Evolutionary conservation across 441 rosid species (phyloP), one percentile per base, ranked within the genome.

Genomic region (Aleurites moluccanus): DNA sequence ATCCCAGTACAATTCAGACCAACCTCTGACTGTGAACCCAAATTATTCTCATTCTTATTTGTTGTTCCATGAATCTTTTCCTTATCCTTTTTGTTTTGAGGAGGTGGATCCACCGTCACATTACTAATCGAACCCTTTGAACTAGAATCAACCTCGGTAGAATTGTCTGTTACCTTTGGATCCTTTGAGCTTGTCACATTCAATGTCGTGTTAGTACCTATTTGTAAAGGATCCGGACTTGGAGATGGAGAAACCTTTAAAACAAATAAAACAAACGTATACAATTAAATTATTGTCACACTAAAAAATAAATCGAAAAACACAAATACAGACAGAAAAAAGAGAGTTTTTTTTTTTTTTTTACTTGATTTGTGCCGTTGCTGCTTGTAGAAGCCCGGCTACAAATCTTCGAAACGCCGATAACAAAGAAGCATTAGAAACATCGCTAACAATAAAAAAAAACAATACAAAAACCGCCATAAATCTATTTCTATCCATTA

Each of bases 401-500:
- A 56, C 81, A 75, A 82, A 77, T 66, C 70, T 77, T 21, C 88
- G 85, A 78, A 75, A 42, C 40, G 38, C 68, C 62, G 69, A 76
- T 7, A 70, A 50, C 62, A 75, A 73, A 0, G 86, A 77, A 68
- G 88, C 90, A 72, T 74, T 52, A 77, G 90, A 88, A 75, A 72
- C 85, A 81, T 83, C 83, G 56, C 78, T 67, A 64, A 80, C 66
- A 57, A 85, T 40, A 55, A 86, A 66, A 55, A 86, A 66, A 73
- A 89, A 44, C 81, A 77, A 25, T 4, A 72, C 65, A 30, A 71
- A 3, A 9, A 67, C 63, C 30, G 81, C 75, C 7, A 85, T 73
- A 67, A 88, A 6, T 76, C 80, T 81, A 79, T 76, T 84, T 84
- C 77, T 81, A 45, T 65, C 89, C 98, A 91, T 90, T 65, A 57